Evolutionary conservation across 2,329 filamentous ascomycete genomes (phyloP).

Genomic region (Tolypocladium ophioglossoides): DNA sequence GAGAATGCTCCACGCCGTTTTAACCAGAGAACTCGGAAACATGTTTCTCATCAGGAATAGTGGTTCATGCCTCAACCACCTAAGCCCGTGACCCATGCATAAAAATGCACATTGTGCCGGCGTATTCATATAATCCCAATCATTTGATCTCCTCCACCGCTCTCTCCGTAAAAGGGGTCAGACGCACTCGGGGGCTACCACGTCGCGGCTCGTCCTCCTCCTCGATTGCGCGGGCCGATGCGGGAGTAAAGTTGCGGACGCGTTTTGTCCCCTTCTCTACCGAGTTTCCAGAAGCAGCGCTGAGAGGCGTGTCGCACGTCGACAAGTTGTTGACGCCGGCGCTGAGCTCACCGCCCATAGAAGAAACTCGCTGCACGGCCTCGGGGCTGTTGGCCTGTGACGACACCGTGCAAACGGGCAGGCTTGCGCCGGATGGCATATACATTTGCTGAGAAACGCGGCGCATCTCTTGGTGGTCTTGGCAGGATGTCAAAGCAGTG

Average conservation of each 20-base stretch:
- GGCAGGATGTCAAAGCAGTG: conserved; percentile 2
- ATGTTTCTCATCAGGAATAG: background rate
- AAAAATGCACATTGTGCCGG: background rate
- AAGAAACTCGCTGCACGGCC: conserved; percentile 4
- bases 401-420: conserved; percentile 6
- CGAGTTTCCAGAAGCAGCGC: conserved; percentile 5
- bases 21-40: background rate
- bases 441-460: conserved; percentile 30
- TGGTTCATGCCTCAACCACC: background rate
- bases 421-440: conserved; percentile 12
- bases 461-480: conserved; percentile 23
- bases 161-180: conserved; percentile 8
- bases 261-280: conserved; percentile 33
- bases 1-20: background rate
- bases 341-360: conserved; percentile 1
- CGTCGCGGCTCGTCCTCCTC: conserved; percentile 35
- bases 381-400: conserved; percentile 8
- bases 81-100: background rate
- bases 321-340: conserved; percentile 2
- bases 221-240: conserved; percentile 33
- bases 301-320: conserved; percentile 5
- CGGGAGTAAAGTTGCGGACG: conserved; percentile 33
- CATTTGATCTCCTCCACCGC: background rate
- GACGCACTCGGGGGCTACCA: conserved; percentile 12
- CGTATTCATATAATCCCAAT: background rate